Percentiles rank a stretch among this genome's conserved stretches.
phyloP scores from a whole-genome alignment of 2,329 filamentous ascomycete genomes.

The Periglandula ipomoeae region DNA sequence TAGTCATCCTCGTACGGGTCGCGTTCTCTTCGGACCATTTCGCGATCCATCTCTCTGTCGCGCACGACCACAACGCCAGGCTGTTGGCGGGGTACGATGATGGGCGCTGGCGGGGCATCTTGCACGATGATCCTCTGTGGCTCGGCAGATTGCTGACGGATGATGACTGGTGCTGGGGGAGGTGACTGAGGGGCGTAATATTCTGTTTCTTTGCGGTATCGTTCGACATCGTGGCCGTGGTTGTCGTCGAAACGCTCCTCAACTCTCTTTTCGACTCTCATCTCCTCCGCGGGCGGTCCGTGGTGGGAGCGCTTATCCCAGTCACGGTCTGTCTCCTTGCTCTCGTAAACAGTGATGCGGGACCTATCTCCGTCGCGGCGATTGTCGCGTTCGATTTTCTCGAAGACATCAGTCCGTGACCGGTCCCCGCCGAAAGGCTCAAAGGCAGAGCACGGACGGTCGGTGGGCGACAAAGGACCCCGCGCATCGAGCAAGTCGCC shows the following conservation, averaged over 20 bases:
- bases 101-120: conserved; percentile 45
- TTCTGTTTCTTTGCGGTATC: conserved; percentile 53
- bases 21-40: conserved; percentile 24
- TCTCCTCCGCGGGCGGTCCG: conserved; percentile 38
- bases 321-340: conserved; percentile 26
- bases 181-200: conserved; percentile 47
- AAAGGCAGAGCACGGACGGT: conserved; percentile 42
- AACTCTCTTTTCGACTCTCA: conserved; percentile 45
- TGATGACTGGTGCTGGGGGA: conserved; percentile 42
- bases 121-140: conserved; percentile 52
- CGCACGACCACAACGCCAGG: conserved; percentile 35
- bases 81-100: conserved; percentile 38
- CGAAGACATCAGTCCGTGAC: conserved; percentile 32
- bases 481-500: conserved; percentile 35
- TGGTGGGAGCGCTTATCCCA: conserved; percentile 34
- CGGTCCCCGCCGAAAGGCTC: conserved; percentile 31
- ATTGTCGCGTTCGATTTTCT: conserved; percentile 32
- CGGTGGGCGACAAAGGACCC: conserved; percentile 29
- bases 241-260: conserved; percentile 40
- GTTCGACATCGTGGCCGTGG: conserved; percentile 42
- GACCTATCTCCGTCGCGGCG: conserved; percentile 18
- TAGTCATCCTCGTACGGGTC: conserved; percentile 36
- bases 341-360: conserved; percentile 28
- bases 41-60: conserved; percentile 31
- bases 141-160: conserved; percentile 45